These are phyloP conservation scores for Rhododendron vialii DNA, from an alignment of 148 eudicot species.

Conservation along the genomic window DNA sequence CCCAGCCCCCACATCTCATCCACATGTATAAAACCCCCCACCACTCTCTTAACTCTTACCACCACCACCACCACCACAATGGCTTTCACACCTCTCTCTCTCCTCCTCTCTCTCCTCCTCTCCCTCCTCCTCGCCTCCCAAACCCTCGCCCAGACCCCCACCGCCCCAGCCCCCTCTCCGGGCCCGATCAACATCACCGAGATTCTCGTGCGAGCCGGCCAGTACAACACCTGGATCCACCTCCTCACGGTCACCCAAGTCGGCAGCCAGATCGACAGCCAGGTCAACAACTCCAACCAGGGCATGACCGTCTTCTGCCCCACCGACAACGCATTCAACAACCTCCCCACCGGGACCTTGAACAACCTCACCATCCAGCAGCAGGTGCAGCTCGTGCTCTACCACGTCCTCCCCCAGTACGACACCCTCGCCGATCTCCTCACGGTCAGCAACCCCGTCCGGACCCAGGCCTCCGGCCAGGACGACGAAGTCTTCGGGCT, in stretches of 20 bases:
- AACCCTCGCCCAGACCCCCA: conserved; percentile 29
- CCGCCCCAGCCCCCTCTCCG: conserved; percentile 56
- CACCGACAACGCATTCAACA: conserved; percentile 68
- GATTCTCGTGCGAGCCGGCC: conserved; percentile 54
- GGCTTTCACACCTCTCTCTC: conserved; percentile 16
- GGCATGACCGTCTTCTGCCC: conserved; percentile 87
- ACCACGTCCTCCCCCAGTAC: conserved; percentile 61
- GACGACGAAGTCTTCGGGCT: conserved; percentile 44
- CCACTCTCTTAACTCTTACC: not conserved
- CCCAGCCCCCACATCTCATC: conserved; percentile 9
- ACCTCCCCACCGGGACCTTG: conserved; percentile 54
- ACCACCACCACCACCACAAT: conserved; percentile 15
- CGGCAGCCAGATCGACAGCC: conserved; percentile 47
- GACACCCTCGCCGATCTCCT: conserved; percentile 32
- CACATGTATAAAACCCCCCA: conserved; percentile 12
- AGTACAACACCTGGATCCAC: conserved; percentile 48
- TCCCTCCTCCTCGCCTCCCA: conserved; percentile 17
- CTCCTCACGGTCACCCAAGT: conserved; percentile 50
- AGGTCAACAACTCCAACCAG: conserved; percentile 57
- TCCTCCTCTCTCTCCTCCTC: conserved; percentile 10
- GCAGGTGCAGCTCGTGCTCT: conserved; percentile 53
- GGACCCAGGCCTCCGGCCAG: conserved; percentile 62
- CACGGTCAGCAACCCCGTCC: conserved; percentile 70
- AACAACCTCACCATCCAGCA: conserved; percentile 54
- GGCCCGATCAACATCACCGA: conserved; percentile 64